Evolutionary conservation across 2,329 filamentous ascomycete species (phyloP).

Genomic region (Phoma sp.): DNA sequence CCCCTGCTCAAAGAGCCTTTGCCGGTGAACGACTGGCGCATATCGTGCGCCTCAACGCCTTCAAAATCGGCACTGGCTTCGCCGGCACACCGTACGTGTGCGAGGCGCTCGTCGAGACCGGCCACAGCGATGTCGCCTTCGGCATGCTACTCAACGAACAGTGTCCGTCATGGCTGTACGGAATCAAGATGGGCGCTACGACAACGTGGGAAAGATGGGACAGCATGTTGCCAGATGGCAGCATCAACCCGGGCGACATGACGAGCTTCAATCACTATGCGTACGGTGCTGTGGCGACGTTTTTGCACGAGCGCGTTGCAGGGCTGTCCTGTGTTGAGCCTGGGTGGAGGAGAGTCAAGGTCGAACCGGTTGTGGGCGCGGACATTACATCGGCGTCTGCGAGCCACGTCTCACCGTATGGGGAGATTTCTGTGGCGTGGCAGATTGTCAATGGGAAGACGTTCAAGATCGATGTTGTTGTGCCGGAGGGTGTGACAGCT

Average conservation of each 20-base stretch:
- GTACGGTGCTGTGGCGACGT: constrained; percentile 55
- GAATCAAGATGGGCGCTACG: constrained; percentile 55
- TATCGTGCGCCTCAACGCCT: background rate
- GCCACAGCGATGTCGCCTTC: constrained; percentile 17
- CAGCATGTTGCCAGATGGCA: constrained; percentile 54
- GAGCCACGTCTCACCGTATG: background rate
- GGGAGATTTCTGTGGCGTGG: background rate
- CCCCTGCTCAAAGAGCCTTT: background rate
- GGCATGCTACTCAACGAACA: constrained; percentile 50
- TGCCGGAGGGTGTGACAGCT: background rate
- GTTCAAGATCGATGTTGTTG: background rate
- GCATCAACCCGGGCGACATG: constrained; percentile 56
- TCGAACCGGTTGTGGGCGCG: background rate
- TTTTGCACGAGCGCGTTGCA: constrained; percentile 38
- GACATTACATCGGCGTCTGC: background rate
- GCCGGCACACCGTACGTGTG: constrained; percentile 20
- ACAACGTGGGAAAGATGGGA: constrained; percentile 63
- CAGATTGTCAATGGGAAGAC: background rate
- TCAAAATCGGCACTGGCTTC: constrained; percentile 22
- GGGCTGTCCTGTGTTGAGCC: background rate
- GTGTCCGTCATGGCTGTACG: constrained; percentile 58
- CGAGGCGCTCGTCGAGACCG: constrained; percentile 2
- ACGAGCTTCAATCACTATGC: constrained; percentile 40
- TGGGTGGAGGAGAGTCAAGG: background rate
- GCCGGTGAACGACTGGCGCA: background rate